A percentile compares a stretch with the other conserved stretches of the same genome.
phyloP scores from a whole-genome alignment of 495 filamentous ascomycete species.

The Talaromyces thailandensis region DNA sequence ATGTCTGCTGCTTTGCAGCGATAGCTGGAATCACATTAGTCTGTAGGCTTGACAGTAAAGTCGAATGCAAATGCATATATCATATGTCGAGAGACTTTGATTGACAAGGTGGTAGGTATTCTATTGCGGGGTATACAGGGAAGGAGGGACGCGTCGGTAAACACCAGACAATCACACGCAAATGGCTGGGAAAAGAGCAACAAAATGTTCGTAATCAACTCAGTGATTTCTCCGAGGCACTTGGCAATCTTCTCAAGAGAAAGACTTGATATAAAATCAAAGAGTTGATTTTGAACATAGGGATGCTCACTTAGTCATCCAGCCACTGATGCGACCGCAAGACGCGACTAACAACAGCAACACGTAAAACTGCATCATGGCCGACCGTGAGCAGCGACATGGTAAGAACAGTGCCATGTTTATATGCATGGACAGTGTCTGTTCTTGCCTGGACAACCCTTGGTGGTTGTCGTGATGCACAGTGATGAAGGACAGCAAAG shows the following conservation, averaged over 20 bases:
- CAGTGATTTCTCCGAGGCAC: background rate
- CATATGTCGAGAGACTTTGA: background rate
- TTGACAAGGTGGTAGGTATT: background rate
- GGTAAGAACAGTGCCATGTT: background rate
- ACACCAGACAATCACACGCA: background rate
- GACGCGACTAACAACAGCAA: constrained; percentile 4
- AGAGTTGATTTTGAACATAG: background rate
- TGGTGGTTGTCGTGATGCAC: background rate
- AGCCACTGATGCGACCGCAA: constrained; percentile 1
- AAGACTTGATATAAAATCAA: background rate
- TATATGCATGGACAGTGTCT: background rate
- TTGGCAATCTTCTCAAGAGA: background rate
- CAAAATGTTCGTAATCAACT: background rate
- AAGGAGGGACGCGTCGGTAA: constrained; percentile 1
- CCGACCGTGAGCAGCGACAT: background rate
- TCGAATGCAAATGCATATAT: background rate
- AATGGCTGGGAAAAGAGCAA: background rate
- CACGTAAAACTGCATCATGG: background rate
- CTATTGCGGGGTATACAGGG: background rate
- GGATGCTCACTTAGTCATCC: background rate
- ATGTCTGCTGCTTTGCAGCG: background rate
- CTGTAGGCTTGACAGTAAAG: background rate
- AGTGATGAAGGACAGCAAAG: constrained; percentile 7
- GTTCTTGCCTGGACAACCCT: background rate
- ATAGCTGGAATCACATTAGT: background rate